A percentile compares a stretch with the other conserved stretches of the same genome.
Conservation (phyloP, 352 stramenopile species). For the Bremia lactucae region DNA sequence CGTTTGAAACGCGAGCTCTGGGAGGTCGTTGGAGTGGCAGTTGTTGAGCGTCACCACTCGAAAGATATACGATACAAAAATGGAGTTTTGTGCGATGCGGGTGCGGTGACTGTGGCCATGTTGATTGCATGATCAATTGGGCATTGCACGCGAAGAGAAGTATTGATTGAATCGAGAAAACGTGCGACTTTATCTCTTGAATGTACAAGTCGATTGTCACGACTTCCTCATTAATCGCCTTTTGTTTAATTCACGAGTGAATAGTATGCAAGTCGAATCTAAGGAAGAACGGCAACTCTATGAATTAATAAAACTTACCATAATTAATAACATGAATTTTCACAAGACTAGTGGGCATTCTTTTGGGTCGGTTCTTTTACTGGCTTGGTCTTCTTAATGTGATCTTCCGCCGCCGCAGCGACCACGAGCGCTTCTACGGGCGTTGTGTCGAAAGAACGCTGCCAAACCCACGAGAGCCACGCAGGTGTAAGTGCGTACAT, state of each 20-base stretch:
- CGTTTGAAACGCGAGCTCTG: no score
- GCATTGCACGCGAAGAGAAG: conserved; percentile 50
- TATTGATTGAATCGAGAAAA: conserved; percentile 49
- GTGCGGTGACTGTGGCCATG: conserved; percentile 27
- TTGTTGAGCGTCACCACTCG: conserved; percentile 47
- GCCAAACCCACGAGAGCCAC: conserved; percentile 76
- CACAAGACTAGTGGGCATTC: no score
- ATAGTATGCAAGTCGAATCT: no score
- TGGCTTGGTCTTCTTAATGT: conserved; percentile 14
- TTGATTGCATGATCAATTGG: conserved; percentile 54
- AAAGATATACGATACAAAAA: conserved; percentile 33
- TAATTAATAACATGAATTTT: no score
- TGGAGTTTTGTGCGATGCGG: conserved; percentile 34
- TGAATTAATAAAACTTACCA: no score
- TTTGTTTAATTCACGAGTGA: conserved; percentile 45
- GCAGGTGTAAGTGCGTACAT: conserved; percentile 67
- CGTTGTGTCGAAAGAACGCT: conserved; percentile 12
- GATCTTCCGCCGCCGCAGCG: conserved; percentile 22
- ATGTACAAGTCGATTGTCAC: conserved; percentile 60
- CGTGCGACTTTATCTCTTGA: conserved; percentile 42
- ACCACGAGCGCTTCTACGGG: conserved; percentile 23
- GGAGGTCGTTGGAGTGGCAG: conserved; percentile 37
- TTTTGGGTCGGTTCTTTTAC: not conserved
- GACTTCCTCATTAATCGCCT: conserved; percentile 68
- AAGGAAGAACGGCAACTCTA: no score